A percentile compares a stretch with the other conserved stretches of the same genome.
Conservation (phyloP, 257 asterid genomes). For the Rauvolfia tetraphylla region DNA sequence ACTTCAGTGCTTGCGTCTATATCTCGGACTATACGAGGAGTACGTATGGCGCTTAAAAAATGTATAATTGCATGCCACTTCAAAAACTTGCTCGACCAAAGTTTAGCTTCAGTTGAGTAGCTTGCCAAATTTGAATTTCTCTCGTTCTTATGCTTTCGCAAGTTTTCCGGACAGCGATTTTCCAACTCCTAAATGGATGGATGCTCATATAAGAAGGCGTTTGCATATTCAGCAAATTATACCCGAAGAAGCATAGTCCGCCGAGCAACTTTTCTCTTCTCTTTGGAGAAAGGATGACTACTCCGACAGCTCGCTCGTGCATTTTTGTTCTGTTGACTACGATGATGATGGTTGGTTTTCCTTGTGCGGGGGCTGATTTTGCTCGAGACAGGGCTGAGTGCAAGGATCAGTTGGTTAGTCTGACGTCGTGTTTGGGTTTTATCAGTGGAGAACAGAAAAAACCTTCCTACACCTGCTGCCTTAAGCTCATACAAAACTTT, state of each 20-base stretch:
- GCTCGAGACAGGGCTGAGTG: conserved; percentile 36
- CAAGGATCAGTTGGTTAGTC: conserved; percentile 25
- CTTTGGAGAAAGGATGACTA: background rate
- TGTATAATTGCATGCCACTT: background rate
- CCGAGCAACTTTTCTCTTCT: background rate
- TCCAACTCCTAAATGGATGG: background rate
- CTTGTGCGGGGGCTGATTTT: conserved; percentile 28
- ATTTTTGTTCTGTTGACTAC: conserved; percentile 6
- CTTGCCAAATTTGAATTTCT: background rate
- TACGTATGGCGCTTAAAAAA: too few relatives aligned
- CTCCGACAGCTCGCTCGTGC: background rate
- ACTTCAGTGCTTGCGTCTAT: background rate
- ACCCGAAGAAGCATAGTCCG: too few relatives aligned
- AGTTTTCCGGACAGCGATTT: conserved; percentile 10
- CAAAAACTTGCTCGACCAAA: background rate
- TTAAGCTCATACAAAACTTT: conserved; percentile 24
- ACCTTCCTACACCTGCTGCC: conserved; percentile 40
- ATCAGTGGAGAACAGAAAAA: conserved; percentile 31
- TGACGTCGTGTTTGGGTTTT: conserved; percentile 35
- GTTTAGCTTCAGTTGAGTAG: background rate
- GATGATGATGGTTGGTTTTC: conserved; percentile 21
- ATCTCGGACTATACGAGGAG: background rate
- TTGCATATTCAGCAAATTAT: background rate
- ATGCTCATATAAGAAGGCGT: background rate
- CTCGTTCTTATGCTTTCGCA: background rate